Conservation (phyloP, 495 filamentous ascomycete species). For the Aspergillus asperescens region DNA sequence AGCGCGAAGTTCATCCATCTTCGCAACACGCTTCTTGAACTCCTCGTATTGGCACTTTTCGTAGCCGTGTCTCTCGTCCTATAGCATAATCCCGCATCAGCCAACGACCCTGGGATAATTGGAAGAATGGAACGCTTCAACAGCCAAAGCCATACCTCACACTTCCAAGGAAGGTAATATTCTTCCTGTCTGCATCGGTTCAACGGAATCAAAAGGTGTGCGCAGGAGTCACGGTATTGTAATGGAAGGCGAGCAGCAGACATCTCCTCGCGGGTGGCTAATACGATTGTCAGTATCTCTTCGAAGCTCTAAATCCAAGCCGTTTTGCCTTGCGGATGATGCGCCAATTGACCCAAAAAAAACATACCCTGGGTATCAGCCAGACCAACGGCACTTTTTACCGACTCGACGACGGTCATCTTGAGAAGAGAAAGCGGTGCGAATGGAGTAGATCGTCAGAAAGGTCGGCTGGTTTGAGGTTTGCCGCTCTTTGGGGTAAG, state of each 20-base stretch:
- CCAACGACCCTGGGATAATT: not conserved
- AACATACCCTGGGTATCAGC: constrained; percentile 41
- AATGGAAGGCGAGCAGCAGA: constrained; percentile 81
- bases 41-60: constrained; percentile 99
- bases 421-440: constrained; percentile 21
- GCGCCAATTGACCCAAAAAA: constrained; percentile 19
- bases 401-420: constrained; percentile 48
- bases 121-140: not conserved
- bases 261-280: constrained; percentile 85
- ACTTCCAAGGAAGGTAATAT: constrained; percentile 97
- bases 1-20: constrained; percentile 93
- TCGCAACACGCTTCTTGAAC: constrained; percentile 96
- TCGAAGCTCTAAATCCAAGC: constrained; percentile 2
- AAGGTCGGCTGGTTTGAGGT: constrained; percentile 24
- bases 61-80: constrained; percentile 95
- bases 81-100: constrained; percentile 8
- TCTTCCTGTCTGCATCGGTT: constrained; percentile 90
- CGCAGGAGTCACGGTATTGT: constrained; percentile 90
- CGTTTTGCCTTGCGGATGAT: not conserved
- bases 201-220: constrained; percentile 86
- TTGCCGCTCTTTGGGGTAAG: constrained; percentile 26
- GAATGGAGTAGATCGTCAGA: constrained; percentile 14
- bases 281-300: constrained; percentile 13
- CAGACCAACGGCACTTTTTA: constrained; percentile 52
- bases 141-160: constrained; percentile 61